Conservation (phyloP, 1,284 basidiomycete genomes). For the Thelephora terrestris region DNA sequence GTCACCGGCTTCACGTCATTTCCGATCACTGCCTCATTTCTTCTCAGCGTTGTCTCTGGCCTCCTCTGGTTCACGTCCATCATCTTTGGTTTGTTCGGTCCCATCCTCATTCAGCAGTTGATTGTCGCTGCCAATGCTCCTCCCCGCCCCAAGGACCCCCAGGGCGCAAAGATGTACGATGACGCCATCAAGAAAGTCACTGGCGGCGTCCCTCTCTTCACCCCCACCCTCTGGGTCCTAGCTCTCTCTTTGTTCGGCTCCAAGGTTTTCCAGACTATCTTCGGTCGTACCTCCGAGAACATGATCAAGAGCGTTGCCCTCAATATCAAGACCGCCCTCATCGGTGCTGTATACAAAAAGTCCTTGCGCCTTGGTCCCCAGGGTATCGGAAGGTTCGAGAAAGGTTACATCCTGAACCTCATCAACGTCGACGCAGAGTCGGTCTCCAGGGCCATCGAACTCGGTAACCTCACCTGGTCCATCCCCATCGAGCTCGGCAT, state of each 20-base stretch:
- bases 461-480: slow-evolving; percentile 19
- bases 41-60: slow-evolving; percentile 16
- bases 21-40: not conserved
- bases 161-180: slow-evolving; percentile 1
- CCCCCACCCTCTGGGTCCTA: slow-evolving; percentile 17
- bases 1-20: not conserved
- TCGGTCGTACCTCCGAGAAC: slow-evolving; percentile 20
- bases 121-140: slow-evolving; percentile 17
- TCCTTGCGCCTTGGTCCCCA: slow-evolving; percentile 18
- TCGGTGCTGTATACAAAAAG: slow-evolving; percentile 22
- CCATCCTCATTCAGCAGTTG: slow-evolving; percentile 18
- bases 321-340: slow-evolving; percentile 20
- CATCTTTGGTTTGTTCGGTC: slow-evolving; percentile 14
- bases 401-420: slow-evolving; percentile 20
- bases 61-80: slow-evolving; percentile 21
- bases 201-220: slow-evolving; percentile 19
- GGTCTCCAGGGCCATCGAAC: slow-evolving; percentile 20
- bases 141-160: slow-evolving; percentile 1
- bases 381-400: slow-evolving; percentile 18
- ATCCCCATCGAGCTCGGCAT: slow-evolving; percentile 17
- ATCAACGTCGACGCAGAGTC: slow-evolving; percentile 22
- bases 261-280: slow-evolving; percentile 16
- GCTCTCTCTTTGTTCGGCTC: slow-evolving; percentile 16
- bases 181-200: slow-evolving; percentile 13
- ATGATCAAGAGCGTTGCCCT: slow-evolving; percentile 21